Conservation (phyloP, 1,284 basidiomycete species). For the Tremellales sp. region DNA sequence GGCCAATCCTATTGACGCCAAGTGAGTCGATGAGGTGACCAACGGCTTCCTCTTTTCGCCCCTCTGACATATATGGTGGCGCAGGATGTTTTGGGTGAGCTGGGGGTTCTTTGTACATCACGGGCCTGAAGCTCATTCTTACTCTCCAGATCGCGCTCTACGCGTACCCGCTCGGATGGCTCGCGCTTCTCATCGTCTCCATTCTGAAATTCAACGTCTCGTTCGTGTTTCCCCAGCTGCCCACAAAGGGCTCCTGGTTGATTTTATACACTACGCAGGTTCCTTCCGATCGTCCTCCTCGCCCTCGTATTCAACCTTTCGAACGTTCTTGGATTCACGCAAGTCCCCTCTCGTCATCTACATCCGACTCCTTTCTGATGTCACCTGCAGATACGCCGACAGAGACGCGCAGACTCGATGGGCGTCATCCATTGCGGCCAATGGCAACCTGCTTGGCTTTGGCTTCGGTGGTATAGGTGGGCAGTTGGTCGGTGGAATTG, state of each 20-base stretch:
- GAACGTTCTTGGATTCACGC: slow-evolving; percentile 88
- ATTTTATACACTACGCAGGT: slow-evolving; percentile 48
- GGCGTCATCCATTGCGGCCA: slow-evolving; percentile 64
- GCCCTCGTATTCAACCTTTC: slow-evolving; percentile 88
- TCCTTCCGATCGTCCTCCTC: slow-evolving; percentile 79
- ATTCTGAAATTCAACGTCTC: slow-evolving; percentile 80
- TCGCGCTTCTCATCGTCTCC: slow-evolving; percentile 77
- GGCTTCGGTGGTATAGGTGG: slow-evolving; percentile 72
- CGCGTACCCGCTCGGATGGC: slow-evolving; percentile 82
- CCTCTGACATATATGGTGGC: slow-evolving; percentile 3
- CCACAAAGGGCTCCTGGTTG: neutral
- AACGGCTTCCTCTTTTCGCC: neutral
- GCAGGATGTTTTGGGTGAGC: slow-evolving; percentile 84
- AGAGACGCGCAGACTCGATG: slow-evolving; percentile 80
- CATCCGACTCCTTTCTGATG: neutral
- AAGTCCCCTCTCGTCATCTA: slow-evolving; percentile 47
- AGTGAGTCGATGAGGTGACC: slow-evolving; percentile 52
- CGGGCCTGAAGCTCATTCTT: neutral
- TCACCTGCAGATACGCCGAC: slow-evolving; percentile 59
- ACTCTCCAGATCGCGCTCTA: slow-evolving; percentile 71
- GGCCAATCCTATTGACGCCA: slow-evolving; percentile 84
- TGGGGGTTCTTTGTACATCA: neutral
- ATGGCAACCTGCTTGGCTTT: slow-evolving; percentile 54
- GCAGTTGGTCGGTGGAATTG: slow-evolving; percentile 69
- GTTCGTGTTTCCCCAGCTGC: slow-evolving; percentile 9